Percentiles rank a stretch among this genome's conserved stretches.
These are phyloP conservation scores for Rutstroemia sp. DNA, from an alignment of 2,329 filamentous ascomycete species.

Conservation along the genomic window DNA sequence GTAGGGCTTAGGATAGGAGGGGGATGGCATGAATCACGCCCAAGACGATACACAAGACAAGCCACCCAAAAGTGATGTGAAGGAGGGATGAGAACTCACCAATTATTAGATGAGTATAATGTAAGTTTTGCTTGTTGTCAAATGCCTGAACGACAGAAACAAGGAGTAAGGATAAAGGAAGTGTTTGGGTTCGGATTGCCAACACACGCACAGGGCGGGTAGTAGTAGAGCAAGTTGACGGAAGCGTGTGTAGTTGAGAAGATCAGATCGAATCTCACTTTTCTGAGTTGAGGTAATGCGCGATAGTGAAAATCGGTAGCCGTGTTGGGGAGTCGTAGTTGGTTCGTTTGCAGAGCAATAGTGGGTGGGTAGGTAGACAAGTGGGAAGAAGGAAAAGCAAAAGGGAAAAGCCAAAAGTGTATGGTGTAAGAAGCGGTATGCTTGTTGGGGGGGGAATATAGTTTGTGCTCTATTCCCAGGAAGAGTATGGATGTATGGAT, in stretches of 20 bases:
- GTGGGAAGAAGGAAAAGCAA: neutral
- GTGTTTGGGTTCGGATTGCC: constrained; percentile 1
- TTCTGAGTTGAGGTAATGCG: too few relatives aligned
- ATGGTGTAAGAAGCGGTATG: constrained; percentile 4
- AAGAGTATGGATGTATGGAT: too few relatives aligned
- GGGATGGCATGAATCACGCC: constrained; percentile 4
- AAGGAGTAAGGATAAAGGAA: constrained; percentile 6
- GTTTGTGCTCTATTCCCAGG: too few relatives aligned
- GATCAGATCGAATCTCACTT: too few relatives aligned
- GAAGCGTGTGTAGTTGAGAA: too few relatives aligned
- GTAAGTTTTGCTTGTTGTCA: neutral
- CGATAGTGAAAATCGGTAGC: neutral
- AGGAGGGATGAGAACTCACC: constrained; percentile 2
- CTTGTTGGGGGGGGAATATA: neutral
- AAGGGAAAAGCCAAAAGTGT: too few relatives aligned
- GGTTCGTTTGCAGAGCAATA: neutral
- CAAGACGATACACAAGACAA: neutral
- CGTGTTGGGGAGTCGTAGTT: too few relatives aligned
- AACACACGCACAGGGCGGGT: neutral
- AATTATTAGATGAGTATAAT: constrained; percentile 1
- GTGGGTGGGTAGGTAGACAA: neutral
- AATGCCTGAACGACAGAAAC: constrained; percentile 4
- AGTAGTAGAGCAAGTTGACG: too few relatives aligned
- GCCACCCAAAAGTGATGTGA: neutral
- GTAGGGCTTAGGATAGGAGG: constrained; percentile 5